Evolutionary conservation across 441 rosid species (phyloP).

Genomic region (Pelargonium cotyledonis): DNA sequence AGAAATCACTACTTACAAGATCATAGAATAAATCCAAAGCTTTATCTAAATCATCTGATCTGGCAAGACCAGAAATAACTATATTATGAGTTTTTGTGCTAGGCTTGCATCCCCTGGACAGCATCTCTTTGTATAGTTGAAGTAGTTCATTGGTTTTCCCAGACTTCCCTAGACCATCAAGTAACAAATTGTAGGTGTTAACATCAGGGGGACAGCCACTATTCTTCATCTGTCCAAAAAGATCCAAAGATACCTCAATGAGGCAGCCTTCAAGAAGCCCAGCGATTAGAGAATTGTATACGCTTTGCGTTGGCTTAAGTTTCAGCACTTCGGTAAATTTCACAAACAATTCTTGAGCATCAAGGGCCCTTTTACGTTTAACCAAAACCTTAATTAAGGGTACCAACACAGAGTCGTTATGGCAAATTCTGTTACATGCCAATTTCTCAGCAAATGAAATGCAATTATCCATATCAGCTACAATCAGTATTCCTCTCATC

Average conservation of each 20-base stretch:
- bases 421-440: conserved; percentile 40
- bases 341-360: conserved; percentile 44
- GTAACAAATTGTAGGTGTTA: conserved; percentile 66
- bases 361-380: conserved; percentile 45
- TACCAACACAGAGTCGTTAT: conserved; percentile 51
- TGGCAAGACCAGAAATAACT: conserved; percentile 65
- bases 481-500: conserved; percentile 56
- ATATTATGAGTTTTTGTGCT: conserved; percentile 73
- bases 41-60: conserved; percentile 45
- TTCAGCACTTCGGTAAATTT: conserved; percentile 59
- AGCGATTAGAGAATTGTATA: conserved; percentile 53
- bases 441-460: conserved; percentile 57
- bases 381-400: conserved; percentile 61
- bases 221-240: conserved; percentile 56
- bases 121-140: conserved; percentile 58
- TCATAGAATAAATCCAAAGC: conserved; percentile 70
- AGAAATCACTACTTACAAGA: conserved; percentile 61
- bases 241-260: conserved; percentile 40
- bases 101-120: conserved; percentile 46
- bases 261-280: conserved; percentile 53
- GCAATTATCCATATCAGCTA: conserved; percentile 56
- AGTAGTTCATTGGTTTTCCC: conserved; percentile 46
- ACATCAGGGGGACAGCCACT: conserved; percentile 55
- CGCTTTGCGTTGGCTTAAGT: conserved; percentile 38
- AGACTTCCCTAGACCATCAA: conserved; percentile 64